Conservation (phyloP, 768 basidiomycete genomes). For the Boletus rufocinnamomeus region DNA sequence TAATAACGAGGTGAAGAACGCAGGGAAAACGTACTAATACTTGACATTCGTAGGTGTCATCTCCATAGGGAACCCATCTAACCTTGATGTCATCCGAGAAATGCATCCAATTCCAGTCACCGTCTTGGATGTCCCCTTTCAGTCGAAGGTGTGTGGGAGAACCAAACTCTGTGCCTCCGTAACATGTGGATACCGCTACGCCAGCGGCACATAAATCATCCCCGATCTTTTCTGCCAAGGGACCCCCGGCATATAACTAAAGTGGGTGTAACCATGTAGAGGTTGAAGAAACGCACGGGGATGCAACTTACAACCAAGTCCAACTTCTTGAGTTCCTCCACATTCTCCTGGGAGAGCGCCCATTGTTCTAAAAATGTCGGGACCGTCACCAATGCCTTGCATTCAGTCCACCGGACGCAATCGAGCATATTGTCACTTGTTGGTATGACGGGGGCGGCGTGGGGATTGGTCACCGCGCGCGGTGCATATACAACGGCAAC, state of each 20-base stretch:
- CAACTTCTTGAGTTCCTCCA: conserved; percentile 22
- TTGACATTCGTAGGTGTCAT: conserved; percentile 37
- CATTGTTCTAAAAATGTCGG: conserved; percentile 25
- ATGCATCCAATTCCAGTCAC: conserved; percentile 22
- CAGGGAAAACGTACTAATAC: conserved; percentile 31
- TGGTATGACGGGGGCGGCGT: conserved; percentile 19
- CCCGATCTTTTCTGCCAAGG: conserved; percentile 16
- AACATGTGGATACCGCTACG: conserved; percentile 11
- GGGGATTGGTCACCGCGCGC: conserved; percentile 1
- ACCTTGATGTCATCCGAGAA: conserved; percentile 21
- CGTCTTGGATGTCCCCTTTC: conserved; percentile 10
- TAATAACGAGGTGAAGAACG: background rate
- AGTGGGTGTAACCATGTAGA: background rate
- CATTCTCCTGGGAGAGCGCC: conserved; percentile 12
- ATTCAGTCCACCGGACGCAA: conserved; percentile 7
- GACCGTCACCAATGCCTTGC: conserved; percentile 14
- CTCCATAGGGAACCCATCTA: conserved; percentile 36
- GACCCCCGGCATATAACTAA: conserved; percentile 17
- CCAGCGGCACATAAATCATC: conserved; percentile 21
- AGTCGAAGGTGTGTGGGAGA: background rate
- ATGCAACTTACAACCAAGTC: conserved; percentile 19
- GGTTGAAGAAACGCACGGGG: background rate
- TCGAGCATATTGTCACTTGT: conserved; percentile 26
- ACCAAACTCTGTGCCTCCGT: conserved; percentile 30
- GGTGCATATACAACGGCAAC: conserved; percentile 39